These are phyloP conservation scores for Sclerotinia glacialis DNA, from an alignment of 2,329 filamentous ascomycete species.

Conservation along the genomic window DNA sequence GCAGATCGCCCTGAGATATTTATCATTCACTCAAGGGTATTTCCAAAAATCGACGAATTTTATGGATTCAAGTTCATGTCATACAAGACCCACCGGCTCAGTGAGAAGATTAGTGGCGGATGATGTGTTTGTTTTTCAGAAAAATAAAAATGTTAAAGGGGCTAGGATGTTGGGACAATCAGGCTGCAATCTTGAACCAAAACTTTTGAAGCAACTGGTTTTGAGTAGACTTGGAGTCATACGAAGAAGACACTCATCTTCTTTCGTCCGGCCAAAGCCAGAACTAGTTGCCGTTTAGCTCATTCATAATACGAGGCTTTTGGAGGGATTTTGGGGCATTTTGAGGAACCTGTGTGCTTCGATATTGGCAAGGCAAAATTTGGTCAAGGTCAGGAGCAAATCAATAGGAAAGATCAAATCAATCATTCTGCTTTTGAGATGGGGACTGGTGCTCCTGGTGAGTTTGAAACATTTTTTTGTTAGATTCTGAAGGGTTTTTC, in stretches of 20 bases:
- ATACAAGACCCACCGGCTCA: background rate
- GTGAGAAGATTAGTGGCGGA: background rate
- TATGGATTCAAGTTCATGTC: background rate
- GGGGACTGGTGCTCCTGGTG: background rate
- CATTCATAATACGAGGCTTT: background rate
- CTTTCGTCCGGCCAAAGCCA: background rate
- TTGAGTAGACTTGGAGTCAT: background rate
- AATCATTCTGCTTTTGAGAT: background rate
- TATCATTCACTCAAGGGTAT: background rate
- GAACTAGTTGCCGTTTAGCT: background rate
- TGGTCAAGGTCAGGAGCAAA: background rate
- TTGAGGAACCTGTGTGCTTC: background rate
- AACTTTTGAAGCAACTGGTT: background rate
- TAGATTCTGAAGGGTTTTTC: too few species aligned
- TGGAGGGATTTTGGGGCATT: background rate
- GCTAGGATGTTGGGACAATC: background rate
- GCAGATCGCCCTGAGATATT: too few species aligned
- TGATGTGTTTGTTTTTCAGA: background rate
- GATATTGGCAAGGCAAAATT: background rate
- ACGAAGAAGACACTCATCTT: background rate
- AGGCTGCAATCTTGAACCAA: background rate
- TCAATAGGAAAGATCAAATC: background rate
- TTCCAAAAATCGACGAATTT: background rate
- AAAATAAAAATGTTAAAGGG: constrained; percentile 1
- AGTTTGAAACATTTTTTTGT: background rate